These are phyloP conservation scores for Imleria badia DNA, from an alignment of 768 basidiomycete genomes.

Conservation along the genomic window DNA sequence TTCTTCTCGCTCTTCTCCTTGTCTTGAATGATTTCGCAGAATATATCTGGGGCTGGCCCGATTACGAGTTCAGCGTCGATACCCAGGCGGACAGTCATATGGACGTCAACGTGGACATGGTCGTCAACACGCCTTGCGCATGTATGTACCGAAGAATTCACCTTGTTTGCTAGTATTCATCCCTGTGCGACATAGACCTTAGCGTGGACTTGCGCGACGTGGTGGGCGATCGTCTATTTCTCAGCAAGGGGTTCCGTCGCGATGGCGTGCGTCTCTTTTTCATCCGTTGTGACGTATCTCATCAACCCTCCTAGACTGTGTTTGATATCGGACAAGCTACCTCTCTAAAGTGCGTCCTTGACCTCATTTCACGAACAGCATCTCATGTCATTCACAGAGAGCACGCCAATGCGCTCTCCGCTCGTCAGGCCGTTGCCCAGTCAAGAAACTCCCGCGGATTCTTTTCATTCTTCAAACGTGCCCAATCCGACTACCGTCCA, in stretches of 20 bases:
- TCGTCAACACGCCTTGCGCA: conserved; percentile 90
- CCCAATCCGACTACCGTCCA: conserved; percentile 55
- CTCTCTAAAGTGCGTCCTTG: conserved; percentile 50
- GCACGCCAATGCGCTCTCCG: conserved; percentile 66
- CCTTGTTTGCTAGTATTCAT: background rate
- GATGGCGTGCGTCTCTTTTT: conserved; percentile 64
- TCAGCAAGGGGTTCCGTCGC: conserved; percentile 75
- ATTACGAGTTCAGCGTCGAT: conserved; percentile 88
- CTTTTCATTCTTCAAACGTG: conserved; percentile 53
- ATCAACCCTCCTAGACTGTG: conserved; percentile 46
- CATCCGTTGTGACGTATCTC: background rate
- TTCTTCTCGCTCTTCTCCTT: conserved; percentile 64
- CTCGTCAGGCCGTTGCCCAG: conserved; percentile 65
- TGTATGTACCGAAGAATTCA: conserved; percentile 55
- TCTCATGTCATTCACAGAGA: conserved; percentile 38
- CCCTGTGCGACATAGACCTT: conserved; percentile 50
- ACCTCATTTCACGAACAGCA: background rate
- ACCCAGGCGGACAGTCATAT: conserved; percentile 56
- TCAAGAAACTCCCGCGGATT: conserved; percentile 75
- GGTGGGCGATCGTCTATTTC: conserved; percentile 86
- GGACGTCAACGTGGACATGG: conserved; percentile 88
- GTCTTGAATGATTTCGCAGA: conserved; percentile 89
- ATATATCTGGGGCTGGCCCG: conserved; percentile 92
- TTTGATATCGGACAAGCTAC: conserved; percentile 86
- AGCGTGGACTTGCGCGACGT: conserved; percentile 90